Evolutionary conservation across 805 yeast species (phyloP), one percentile per base, ranked within the genome.

Genomic region (Candida khao-thaluensis): DNA sequence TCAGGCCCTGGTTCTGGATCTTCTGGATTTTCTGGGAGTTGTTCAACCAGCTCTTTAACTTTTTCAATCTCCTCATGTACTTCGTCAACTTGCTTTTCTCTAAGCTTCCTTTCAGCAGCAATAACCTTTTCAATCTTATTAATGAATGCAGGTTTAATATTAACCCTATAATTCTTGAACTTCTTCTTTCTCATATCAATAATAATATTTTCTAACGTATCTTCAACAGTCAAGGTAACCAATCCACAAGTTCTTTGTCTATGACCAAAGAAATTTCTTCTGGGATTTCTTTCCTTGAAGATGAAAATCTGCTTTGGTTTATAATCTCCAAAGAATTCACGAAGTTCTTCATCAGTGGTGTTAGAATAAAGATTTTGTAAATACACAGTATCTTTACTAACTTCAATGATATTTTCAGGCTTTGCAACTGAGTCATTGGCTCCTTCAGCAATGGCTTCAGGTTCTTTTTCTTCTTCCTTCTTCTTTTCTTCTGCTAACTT

Each of bases 291-390:
- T 27, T 65, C 65, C 49, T 67, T 71, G 51, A 68, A 72, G 30
- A 77, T 64, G 54, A 68, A 71, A 27, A 77, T 67, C 30, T 69
- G 75, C 24, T 62, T 60, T 8, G 82, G 79, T 9, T 55, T 54
- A 52, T 58, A 77, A 0, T 60, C 72, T 15, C 60, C 54, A 42
- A 76, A 75, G 49, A 59, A 69, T 11, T 59, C 69, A 42, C 71
- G 65, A 40, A 77, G 48, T 6, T 72, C 74, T 8, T 60, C 59
- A 47, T 74, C 79, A 2, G 69, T 65, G 2, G 62, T 57, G 20
- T 57, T 66, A 16, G 60, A 54, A 18, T 71, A 64, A 25, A 76
- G 54, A 10, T 59, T 60, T 5, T 65, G 60, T 33, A 77, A 62
- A 48, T 66, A 76, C 1, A 78, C 55, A 7, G 79, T 74, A 41